Conservation (phyloP, 179 eudicot species). For the Heliamphora pulchella region DNA sequence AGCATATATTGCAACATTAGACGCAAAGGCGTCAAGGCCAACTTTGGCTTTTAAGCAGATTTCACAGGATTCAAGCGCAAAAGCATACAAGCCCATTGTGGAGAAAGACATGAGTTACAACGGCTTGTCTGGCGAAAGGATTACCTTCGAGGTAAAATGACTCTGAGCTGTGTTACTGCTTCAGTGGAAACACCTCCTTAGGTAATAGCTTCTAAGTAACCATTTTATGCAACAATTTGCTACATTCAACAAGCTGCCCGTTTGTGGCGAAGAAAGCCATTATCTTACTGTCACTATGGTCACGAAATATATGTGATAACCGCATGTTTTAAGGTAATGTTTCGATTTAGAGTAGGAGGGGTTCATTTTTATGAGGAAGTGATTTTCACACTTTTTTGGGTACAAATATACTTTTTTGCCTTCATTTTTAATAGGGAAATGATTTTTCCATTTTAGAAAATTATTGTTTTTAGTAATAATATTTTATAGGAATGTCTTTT, state of each 20-base stretch:
- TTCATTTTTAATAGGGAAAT: no score
- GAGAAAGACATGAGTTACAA: slow-evolving; percentile 58
- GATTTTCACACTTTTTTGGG: no score
- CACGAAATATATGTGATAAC: no score
- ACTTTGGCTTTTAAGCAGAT: slow-evolving; percentile 25
- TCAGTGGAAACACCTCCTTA: slow-evolving; percentile 50
- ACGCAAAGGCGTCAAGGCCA: slow-evolving; percentile 37
- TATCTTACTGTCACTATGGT: slow-evolving; percentile 49
- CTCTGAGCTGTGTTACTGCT: slow-evolving; percentile 52
- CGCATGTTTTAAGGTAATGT: no score
- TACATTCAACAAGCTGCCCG: slow-evolving; percentile 52
- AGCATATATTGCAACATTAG: slow-evolving; percentile 61
- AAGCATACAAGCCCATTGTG: slow-evolving; percentile 45
- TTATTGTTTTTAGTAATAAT: no score
- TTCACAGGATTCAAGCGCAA: slow-evolving; percentile 48
- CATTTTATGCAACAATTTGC: slow-evolving; percentile 58
- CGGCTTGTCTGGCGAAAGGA: slow-evolving; percentile 50
- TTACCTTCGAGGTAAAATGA: slow-evolving; percentile 46
- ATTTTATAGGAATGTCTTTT: no score
- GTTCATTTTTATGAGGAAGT: no score
- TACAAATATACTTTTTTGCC: no score
- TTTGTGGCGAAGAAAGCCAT: slow-evolving; percentile 73
- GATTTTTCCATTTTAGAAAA: no score
- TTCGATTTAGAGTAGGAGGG: no score
- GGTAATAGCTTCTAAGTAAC: slow-evolving; percentile 39